Evolutionary conservation across 1,284 basidiomycete genomes (phyloP).

Genomic region (Pterulicium gracile): DNA sequence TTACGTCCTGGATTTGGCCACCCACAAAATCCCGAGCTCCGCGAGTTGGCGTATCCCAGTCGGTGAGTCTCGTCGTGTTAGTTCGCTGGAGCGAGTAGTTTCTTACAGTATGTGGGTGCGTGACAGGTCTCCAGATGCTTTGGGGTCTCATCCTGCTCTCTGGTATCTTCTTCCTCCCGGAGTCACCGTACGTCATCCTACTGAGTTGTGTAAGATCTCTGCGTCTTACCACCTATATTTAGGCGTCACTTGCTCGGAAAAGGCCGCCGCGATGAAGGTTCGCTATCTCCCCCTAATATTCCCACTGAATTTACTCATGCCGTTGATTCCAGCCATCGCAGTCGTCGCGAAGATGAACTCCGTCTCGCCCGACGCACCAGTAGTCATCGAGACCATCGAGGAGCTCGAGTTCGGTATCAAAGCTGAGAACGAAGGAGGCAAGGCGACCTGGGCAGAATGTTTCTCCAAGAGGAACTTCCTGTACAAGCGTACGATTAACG

Average conservation of each 20-base stretch:
- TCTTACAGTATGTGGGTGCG: too few relatives aligned
- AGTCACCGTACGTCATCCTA: slow-evolving; percentile 51
- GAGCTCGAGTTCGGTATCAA: slow-evolving; percentile 63
- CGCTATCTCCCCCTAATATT: not conserved
- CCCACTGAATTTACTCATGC: not conserved
- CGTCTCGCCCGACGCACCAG: slow-evolving; percentile 45
- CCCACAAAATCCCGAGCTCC: slow-evolving; percentile 44
- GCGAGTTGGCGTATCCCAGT: slow-evolving; percentile 67
- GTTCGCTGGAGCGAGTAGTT: too few relatives aligned
- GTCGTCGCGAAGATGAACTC: slow-evolving; percentile 62
- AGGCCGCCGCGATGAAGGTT: slow-evolving; percentile 31
- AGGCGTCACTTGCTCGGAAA: slow-evolving; percentile 55
- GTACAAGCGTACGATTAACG: slow-evolving; percentile 64
- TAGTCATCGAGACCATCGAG: slow-evolving; percentile 54
- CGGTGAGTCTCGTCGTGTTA: slow-evolving; percentile 27
- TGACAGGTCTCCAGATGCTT: slow-evolving; percentile 39
- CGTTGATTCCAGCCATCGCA: slow-evolving; percentile 29
- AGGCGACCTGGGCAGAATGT: slow-evolving; percentile 71
- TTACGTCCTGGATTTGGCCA: slow-evolving; percentile 64
- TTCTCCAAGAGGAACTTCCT: slow-evolving; percentile 60
- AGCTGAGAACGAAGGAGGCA: slow-evolving; percentile 66
- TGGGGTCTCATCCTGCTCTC: slow-evolving; percentile 60
- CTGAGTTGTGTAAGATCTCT: not conserved
- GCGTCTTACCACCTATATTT: not conserved
- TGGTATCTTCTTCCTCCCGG: slow-evolving; percentile 68